Conservation (phyloP, 2,329 filamentous ascomycete genomes). For the Incumbomyces lentus region DNA sequence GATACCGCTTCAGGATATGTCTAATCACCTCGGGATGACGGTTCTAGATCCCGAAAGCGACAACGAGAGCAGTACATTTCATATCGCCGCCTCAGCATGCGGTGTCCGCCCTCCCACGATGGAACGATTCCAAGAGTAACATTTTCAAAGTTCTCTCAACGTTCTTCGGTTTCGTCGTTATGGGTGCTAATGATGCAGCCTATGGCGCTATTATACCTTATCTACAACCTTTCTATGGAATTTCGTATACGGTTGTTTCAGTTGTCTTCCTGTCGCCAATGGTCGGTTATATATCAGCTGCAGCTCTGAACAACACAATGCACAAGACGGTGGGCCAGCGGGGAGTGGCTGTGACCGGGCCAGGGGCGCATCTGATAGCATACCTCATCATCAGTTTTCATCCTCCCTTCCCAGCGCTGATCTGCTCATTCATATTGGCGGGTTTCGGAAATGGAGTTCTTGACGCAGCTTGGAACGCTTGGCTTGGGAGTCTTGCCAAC, state of each 20-base stretch:
- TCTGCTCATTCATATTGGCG: slow-evolving; percentile 29
- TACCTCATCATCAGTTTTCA: slow-evolving; percentile 27
- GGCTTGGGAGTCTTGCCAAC: slow-evolving; percentile 60
- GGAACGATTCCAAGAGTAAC: slow-evolving; percentile 31
- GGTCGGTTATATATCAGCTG: slow-evolving; percentile 36
- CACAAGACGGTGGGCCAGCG: slow-evolving; percentile 49
- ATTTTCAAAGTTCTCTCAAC: slow-evolving; percentile 38
- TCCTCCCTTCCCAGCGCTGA: slow-evolving; percentile 31
- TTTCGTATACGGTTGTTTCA: slow-evolving; percentile 37
- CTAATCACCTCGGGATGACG: not conserved
- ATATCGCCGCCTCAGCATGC: slow-evolving; percentile 17
- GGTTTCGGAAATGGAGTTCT: slow-evolving; percentile 31
- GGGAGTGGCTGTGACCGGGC: slow-evolving; percentile 57
- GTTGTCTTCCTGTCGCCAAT: slow-evolving; percentile 40
- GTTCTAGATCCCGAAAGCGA: not conserved
- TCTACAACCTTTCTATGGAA: slow-evolving; percentile 34
- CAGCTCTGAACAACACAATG: slow-evolving; percentile 33
- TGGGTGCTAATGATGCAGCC: slow-evolving; percentile 47
- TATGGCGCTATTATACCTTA: slow-evolving; percentile 40
- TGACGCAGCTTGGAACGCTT: slow-evolving; percentile 49
- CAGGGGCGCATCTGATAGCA: slow-evolving; percentile 28
- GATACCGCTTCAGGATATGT: slow-evolving; percentile 1
- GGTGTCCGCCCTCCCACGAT: slow-evolving; percentile 22
- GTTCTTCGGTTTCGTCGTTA: slow-evolving; percentile 46
- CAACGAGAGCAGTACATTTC: not conserved